Evolutionary conservation across 2,329 filamentous ascomycete species (phyloP).

Genomic region (Neoscytalidium dimidiatum): DNA sequence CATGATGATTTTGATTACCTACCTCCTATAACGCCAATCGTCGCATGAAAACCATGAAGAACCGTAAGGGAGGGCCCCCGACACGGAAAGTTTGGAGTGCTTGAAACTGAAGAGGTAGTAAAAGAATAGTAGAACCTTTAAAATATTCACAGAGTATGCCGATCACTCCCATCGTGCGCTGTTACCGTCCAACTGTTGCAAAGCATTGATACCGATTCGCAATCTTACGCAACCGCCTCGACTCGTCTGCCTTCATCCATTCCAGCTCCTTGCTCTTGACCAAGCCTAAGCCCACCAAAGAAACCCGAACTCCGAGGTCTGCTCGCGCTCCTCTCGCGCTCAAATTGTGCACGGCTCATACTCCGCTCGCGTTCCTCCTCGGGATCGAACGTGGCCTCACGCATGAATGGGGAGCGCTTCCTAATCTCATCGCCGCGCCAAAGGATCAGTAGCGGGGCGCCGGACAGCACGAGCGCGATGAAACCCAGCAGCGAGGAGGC

Average conservation of each 20-base stretch:
- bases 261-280: neutral
- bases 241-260: neutral
- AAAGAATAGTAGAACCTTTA: no score
- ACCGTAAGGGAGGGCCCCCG: no score
- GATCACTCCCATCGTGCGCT: no score
- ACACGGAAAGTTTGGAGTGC: no score
- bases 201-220: neutral
- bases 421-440: neutral
- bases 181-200: neutral
- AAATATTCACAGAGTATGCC: no score
- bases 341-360: neutral
- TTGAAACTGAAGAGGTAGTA: no score
- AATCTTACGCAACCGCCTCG: neutral
- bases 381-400: conserved; percentile 22
- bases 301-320: neutral
- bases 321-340: neutral
- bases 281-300: neutral
- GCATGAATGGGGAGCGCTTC: neutral
- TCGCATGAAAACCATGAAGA: no score
- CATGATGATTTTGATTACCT: no score
- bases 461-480: conserved; percentile 40
- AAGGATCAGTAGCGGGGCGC: conserved; percentile 43
- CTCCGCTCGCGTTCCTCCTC: conserved; percentile 22
- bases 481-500: conserved; percentile 47
- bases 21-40: no score